Base-by-base conservation (phyloP, 2,329 filamentous ascomycete species). In the Pseudocercospora pini-densiflorae region DNA sequence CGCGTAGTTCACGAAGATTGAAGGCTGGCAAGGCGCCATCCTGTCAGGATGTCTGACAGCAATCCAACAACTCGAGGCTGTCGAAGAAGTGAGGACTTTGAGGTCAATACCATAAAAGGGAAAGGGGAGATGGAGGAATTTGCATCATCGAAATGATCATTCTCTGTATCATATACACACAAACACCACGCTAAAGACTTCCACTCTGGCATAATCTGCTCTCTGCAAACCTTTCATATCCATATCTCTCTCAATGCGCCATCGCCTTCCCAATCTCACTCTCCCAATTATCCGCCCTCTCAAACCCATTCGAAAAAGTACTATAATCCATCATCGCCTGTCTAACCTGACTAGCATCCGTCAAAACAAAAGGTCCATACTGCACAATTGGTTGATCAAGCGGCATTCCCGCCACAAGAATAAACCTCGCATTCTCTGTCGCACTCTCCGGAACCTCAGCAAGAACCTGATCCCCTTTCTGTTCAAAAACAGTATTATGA, bases 401-500 rank as follows among this genome's bases (percentile, higher is more conserved):
- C 1, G 93, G 92, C 71, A 91, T 86, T 10, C 93, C 93, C 0
- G 92, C 92, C 16, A 95, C 85, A 36, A 97, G 82, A 53, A 95
- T 87, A 73, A 91, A 85, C 61, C 87, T 81, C 1, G 85, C 83
- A 23, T 77, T 81, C 71, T 87, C 84, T 40, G 86, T 84, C 0
- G 91, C 92, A 53, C 84, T 83, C 2, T 89, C 90, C 45, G 85
- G 86, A 12, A 95, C 92, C 59, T 87, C 86, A 1, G 90, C 88
- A 69, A 91, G 85, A 8, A 98, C 86, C 29, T 87, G 85, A 73
- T 97, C 92, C 54, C 94, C 94, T 29, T 87, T 83, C 70, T 89
- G 87, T 74, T 93, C 90, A 76, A 98, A 97, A 5, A 97, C 92
- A 24, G 95, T 91, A 77, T 95, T 97, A 81, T 97, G 89, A 78